These are phyloP conservation scores for Verticillium albo-atrum DNA, from an alignment of 2,329 filamentous ascomycete species.

Conservation along the genomic window DNA sequence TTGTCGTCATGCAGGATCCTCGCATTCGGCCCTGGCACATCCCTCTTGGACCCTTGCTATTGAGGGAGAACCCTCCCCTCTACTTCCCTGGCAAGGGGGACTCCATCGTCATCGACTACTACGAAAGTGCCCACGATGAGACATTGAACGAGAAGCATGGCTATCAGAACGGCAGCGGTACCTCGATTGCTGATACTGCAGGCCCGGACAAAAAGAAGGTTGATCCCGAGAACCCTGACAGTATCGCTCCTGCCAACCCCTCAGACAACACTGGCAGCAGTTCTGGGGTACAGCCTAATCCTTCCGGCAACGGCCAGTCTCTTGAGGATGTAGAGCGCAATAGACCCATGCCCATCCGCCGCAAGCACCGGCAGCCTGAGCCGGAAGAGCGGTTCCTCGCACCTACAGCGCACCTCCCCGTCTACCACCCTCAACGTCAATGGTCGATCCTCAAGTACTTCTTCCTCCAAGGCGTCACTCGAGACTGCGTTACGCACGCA, in stretches of 20 bases:
- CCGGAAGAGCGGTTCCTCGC: conserved; percentile 20
- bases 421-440: conserved; percentile 12
- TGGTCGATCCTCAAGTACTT: conserved; percentile 14
- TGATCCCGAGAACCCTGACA: conserved; percentile 2
- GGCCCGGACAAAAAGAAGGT: background rate
- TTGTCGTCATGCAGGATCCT: conserved; percentile 25
- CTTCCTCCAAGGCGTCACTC: conserved; percentile 16
- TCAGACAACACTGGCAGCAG: background rate
- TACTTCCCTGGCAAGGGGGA: conserved; percentile 19
- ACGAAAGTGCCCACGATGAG: conserved; percentile 10
- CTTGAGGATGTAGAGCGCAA: conserved; percentile 26
- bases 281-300: background rate
- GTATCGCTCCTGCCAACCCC: background rate
- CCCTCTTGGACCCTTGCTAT: conserved; percentile 30
- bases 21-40: conserved; percentile 26
- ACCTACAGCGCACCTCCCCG: conserved; percentile 10
- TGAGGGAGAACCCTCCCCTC: conserved; percentile 15
- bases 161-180: background rate
- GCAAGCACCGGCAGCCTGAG: conserved; percentile 34
- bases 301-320: background rate
- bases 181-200: background rate
- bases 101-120: conserved; percentile 21
- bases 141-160: background rate
- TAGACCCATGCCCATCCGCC: conserved; percentile 23
- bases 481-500: conserved; percentile 13